These are phyloP conservation scores for Solanum piurae DNA, from an alignment of 257 asterid species.

Conservation along the genomic window DNA sequence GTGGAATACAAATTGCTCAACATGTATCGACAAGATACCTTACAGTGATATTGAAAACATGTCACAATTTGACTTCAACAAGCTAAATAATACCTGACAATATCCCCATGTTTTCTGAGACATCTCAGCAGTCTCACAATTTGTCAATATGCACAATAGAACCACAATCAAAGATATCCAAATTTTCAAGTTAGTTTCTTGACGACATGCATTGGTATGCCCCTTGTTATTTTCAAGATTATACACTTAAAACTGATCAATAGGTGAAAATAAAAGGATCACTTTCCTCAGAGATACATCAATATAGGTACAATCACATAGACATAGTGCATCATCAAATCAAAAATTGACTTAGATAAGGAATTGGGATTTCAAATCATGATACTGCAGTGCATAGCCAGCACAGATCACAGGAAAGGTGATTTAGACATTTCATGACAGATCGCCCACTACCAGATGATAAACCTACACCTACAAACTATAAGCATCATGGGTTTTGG, in stretches of 20 bases:
- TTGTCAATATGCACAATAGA: background rate
- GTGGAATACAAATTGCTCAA: background rate
- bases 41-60: background rate
- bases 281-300: background rate
- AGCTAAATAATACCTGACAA: background rate
- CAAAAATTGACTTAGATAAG: background rate
- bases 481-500: background rate
- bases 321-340: background rate
- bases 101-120: background rate
- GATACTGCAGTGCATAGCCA: background rate
- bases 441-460: background rate
- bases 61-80: background rate
- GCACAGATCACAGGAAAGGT: background rate
- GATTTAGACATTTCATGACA: background rate
- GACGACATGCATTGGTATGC: background rate
- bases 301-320: background rate
- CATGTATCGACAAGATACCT: background rate
- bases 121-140: background rate
- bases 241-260: background rate
- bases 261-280: background rate
- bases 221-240: background rate
- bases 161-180: background rate
- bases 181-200: background rate
- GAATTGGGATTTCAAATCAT: background rate
- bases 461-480: background rate